Conservation (phyloP, 495 filamentous ascomycete species). For the Xylona heveae region DNA sequence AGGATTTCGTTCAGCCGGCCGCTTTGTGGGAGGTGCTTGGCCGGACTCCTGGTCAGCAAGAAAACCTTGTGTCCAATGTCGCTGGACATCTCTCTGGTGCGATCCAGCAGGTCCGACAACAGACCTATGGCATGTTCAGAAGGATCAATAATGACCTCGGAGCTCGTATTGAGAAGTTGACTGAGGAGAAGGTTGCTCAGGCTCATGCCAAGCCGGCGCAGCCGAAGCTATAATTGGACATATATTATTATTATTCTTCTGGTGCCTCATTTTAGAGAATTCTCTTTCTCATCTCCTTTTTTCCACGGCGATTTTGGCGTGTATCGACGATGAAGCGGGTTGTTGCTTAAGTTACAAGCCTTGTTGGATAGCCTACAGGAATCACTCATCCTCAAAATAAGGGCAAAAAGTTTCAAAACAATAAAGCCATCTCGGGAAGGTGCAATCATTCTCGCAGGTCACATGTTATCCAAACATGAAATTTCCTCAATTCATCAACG, state of each 20-base stretch:
- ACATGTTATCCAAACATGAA: too few species aligned
- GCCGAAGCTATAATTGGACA: conserved; percentile 1
- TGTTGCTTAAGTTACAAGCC: too few species aligned
- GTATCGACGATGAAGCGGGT: too few species aligned
- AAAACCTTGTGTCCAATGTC: conserved; percentile 43
- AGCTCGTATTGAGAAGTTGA: conserved; percentile 4
- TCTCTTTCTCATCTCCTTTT: neutral
- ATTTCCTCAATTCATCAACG: too few species aligned
- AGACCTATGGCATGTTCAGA: conserved; percentile 33
- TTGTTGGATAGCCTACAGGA: too few species aligned
- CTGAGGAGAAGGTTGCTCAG: conserved; percentile 3
- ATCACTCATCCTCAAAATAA: too few species aligned
- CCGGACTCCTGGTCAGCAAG: conserved; percentile 36
- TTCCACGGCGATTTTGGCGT: too few species aligned
- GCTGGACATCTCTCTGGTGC: conserved; percentile 28
- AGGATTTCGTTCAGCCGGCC: conserved; percentile 44
- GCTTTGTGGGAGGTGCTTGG: conserved; percentile 46
- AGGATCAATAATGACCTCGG: conserved; percentile 6
- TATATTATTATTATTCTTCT: neutral
- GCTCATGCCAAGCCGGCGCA: neutral
- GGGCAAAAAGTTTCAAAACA: too few species aligned
- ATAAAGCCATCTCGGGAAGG: too few species aligned
- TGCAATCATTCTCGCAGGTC: too few species aligned
- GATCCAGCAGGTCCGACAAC: conserved; percentile 27
- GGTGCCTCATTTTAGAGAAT: neutral